Evolutionary conservation across 2,329 filamentous ascomycete species (phyloP), one percentile per base, ranked within the genome.

Genomic region (Lasiodiplodia citricola): DNA sequence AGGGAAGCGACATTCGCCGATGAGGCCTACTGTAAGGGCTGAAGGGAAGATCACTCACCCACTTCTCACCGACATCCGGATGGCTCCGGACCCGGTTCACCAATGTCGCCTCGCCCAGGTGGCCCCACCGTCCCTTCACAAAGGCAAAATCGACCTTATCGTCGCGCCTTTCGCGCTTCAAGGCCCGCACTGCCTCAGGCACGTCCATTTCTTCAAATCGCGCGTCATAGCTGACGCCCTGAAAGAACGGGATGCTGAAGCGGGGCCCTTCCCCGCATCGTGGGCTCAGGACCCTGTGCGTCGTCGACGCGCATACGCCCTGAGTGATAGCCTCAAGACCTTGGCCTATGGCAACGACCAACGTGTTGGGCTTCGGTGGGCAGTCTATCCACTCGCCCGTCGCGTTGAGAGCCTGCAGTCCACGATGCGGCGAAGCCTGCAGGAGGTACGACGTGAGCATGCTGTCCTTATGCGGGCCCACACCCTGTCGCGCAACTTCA

Each of bases 141-240:
- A 96, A 96, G 2, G 93, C 96, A 77, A 96, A 96, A 82, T 96
- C 93, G 56, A 95, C 92, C 75, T 94, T 92, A 74, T 93, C 91
- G 54, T 88, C 78, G 28, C 86, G 86, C 64, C 87, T 79, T 35
- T 84, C 82, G 1, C 87, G 88, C 38, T 87, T 87, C 82, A 92
- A 84, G 75, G 83, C 86, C 73, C 85, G 83, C 18, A 94, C 88
- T 14, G 85, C 84, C 35, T 87, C 87, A 0, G 92, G 91, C 13
- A 88, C 84, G 70, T 87, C 91, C 80, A 96, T 88, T 73, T 91
- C 90, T 75, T 93, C 92, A 77, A 96, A 96, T 21, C 87, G 87
- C 0, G 92, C 89, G 77, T 94, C 92, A 68, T 92, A 89, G 74
- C 89, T 89, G 70, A 96, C 92, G 25, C 93, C 93, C 78, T 96